phyloP scores from a whole-genome alignment of 768 basidiomycete species.

The Boletus coccyginus region DNA sequence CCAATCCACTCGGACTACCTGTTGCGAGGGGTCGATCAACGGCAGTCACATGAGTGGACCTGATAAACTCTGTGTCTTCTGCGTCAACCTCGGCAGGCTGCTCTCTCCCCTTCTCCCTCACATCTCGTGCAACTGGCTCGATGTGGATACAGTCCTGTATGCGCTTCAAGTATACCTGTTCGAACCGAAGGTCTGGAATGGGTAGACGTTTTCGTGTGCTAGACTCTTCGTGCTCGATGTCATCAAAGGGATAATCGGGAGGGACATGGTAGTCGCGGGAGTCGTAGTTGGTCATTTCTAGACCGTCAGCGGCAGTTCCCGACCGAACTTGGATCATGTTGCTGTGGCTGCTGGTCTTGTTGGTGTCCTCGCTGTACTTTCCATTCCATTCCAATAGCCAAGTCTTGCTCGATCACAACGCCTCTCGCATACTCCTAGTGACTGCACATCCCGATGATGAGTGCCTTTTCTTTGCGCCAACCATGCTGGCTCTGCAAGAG shows the following conservation, averaged over 20 bases:
- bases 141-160: constrained; percentile 52
- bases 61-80: constrained; percentile 19
- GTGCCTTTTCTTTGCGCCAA: constrained; percentile 91
- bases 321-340: constrained; percentile 11
- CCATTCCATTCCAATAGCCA: constrained; percentile 25
- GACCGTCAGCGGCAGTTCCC: constrained; percentile 20
- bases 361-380: constrained; percentile 25
- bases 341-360: constrained; percentile 15
- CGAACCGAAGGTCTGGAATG: constrained; percentile 77
- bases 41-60: constrained; percentile 29
- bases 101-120: constrained; percentile 30
- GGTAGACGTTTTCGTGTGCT: constrained; percentile 42
- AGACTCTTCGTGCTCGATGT: constrained; percentile 14
- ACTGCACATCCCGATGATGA: constrained; percentile 97
- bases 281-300: constrained; percentile 23
- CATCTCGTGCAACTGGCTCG: constrained; percentile 17
- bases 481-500: constrained; percentile 53
- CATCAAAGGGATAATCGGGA: constrained; percentile 18
- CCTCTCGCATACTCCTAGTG: constrained; percentile 53
- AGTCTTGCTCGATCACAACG: constrained; percentile 12
- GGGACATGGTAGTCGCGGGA: constrained; percentile 15
- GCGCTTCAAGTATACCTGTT: constrained; percentile 65
- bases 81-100: constrained; percentile 3
- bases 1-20: constrained; percentile 53
- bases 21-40: constrained; percentile 30